Conservation (phyloP, 1,139 yeast genomes). For the Arxiozyma slooffiae region DNA sequence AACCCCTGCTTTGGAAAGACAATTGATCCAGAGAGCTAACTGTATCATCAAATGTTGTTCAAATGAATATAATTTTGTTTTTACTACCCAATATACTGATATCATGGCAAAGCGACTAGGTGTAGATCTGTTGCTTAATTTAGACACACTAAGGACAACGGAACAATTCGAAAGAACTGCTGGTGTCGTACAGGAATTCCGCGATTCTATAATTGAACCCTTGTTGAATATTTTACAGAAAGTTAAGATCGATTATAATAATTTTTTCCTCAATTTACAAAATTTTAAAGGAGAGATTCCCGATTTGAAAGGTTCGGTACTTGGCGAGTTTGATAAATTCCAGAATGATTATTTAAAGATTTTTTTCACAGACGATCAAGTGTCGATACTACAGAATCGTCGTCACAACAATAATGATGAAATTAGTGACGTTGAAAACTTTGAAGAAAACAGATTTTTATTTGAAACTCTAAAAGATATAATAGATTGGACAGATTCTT, state of each 20-base stretch:
- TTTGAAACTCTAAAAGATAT: slow-evolving; percentile 30
- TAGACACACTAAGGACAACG: slow-evolving; percentile 8
- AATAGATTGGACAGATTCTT: slow-evolving; percentile 33
- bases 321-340: slow-evolving; percentile 18
- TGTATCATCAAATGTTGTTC: slow-evolving; percentile 55
- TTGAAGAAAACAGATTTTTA: slow-evolving; percentile 19
- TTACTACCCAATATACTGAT: slow-evolving; percentile 49
- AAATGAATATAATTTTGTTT: slow-evolving; percentile 53
- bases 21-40: slow-evolving; percentile 53
- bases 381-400: slow-evolving; percentile 8
- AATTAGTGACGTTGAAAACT: slow-evolving; percentile 5
- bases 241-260: slow-evolving; percentile 68
- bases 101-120: slow-evolving; percentile 67
- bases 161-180: slow-evolving; percentile 11
- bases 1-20: slow-evolving; percentile 42
- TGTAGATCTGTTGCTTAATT: slow-evolving; percentile 34
- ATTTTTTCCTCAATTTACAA: slow-evolving; percentile 61
- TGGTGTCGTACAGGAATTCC: slow-evolving; percentile 14
- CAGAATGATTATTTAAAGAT: slow-evolving; percentile 25
- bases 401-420: slow-evolving; percentile 6
- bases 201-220: slow-evolving; percentile 40
- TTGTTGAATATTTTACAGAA: slow-evolving; percentile 52
- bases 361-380: slow-evolving; percentile 31
- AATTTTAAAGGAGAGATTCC: slow-evolving; percentile 20
- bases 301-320: slow-evolving; percentile 6